Evolutionary conservation across 805 yeast genomes (phyloP).

Genomic region (Barnettozyma sp.): DNA sequence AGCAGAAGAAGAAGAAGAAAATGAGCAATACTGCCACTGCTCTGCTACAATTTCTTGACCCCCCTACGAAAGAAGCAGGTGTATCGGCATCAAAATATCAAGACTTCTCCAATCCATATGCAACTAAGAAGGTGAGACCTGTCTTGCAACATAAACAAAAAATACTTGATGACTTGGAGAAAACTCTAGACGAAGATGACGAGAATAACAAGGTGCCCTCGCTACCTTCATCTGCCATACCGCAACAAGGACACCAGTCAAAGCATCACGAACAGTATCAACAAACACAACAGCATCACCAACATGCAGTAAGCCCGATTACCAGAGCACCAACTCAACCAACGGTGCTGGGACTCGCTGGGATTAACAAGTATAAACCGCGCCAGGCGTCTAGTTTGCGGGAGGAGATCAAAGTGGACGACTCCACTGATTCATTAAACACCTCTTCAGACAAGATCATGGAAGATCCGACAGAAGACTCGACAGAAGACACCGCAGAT

Average conservation of each 20-base stretch:
- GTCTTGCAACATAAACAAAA: conserved; percentile 11
- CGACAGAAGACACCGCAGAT: not conserved
- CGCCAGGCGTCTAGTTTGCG: conserved; percentile 4
- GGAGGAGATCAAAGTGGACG: conserved; percentile 1
- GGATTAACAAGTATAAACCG: conserved; percentile 29
- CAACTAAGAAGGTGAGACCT: conserved; percentile 18
- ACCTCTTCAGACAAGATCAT: not conserved
- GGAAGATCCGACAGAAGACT: conserved; percentile 2
- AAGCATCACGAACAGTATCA: no score
- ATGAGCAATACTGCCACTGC: conserved; percentile 2
- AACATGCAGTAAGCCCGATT: conserved; percentile 1
- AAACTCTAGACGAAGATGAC: conserved; percentile 12
- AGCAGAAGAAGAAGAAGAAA: conserved; percentile 6
- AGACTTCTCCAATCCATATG: conserved; percentile 37
- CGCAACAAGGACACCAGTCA: conserved; percentile 1
- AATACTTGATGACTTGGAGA: conserved; percentile 20
- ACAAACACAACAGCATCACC: conserved; percentile 3
- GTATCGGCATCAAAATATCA: conserved; percentile 9
- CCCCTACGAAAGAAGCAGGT: conserved; percentile 3
- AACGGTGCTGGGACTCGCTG: conserved; percentile 1
- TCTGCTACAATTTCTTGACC: conserved; percentile 1
- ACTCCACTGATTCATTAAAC: not conserved
- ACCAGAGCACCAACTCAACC: conserved; percentile 9
- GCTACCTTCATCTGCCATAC: not conserved
- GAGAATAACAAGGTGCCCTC: not conserved